phyloP scores from a whole-genome alignment of 192 early-diverging fungal species.

The Backusella sp. region DNA sequence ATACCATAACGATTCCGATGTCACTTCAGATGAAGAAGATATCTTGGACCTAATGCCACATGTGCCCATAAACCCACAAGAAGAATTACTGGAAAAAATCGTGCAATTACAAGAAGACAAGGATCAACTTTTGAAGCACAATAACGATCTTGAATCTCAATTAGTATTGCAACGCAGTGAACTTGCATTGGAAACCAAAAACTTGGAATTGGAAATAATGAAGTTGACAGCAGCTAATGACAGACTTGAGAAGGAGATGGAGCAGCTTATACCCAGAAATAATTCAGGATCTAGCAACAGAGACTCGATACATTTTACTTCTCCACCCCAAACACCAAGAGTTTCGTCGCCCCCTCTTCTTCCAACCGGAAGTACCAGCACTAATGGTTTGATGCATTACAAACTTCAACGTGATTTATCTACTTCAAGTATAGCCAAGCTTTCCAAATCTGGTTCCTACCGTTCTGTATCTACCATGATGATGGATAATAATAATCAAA shows the following conservation, averaged over 20 bases:
- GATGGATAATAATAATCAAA: background rate
- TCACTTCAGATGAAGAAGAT: slow-evolving; percentile 7
- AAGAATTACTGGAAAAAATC: slow-evolving; percentile 22
- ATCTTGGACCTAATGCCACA: background rate
- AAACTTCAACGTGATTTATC: slow-evolving; percentile 21
- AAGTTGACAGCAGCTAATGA: slow-evolving; percentile 37
- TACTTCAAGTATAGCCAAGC: slow-evolving; percentile 2
- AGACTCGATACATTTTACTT: slow-evolving; percentile 9
- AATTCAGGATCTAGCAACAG: background rate
- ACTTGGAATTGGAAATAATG: slow-evolving; percentile 29
- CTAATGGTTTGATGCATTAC: slow-evolving; percentile 7
- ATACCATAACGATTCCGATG: background rate
- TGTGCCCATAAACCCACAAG: background rate
- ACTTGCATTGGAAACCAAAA: slow-evolving; percentile 24
- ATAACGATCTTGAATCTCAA: slow-evolving; percentile 32
- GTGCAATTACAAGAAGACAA: slow-evolving; percentile 27
- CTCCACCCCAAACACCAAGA: slow-evolving; percentile 25
- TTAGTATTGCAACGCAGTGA: slow-evolving; percentile 23
- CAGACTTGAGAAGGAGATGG: slow-evolving; percentile 38
- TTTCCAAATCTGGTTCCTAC: slow-evolving; percentile 23
- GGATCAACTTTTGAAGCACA: slow-evolving; percentile 21
- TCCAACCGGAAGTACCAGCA: background rate
- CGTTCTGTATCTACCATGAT: slow-evolving; percentile 4
- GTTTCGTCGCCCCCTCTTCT: slow-evolving; percentile 10
- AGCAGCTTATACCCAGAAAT: slow-evolving; percentile 34